Conservation (phyloP, 2,329 filamentous ascomycete genomes). For the Tolypocladium guangdongense region DNA sequence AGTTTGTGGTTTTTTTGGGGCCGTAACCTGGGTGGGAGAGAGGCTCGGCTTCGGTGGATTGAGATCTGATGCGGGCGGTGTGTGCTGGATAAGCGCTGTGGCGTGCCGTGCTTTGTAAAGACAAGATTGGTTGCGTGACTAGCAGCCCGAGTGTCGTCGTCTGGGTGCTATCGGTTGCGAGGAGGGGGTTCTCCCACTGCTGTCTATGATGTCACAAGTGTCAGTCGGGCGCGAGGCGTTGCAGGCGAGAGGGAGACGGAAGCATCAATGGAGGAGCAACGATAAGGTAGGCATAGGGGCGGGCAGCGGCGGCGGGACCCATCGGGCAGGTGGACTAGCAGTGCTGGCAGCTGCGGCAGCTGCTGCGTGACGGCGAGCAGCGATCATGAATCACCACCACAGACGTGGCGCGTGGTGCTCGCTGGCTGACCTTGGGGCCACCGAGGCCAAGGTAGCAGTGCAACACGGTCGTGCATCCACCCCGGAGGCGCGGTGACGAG, state of each 20-base stretch:
- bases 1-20: slow-evolving; percentile 46
- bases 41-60: neutral
- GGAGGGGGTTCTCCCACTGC: neutral
- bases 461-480: neutral
- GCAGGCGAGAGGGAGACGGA: neutral
- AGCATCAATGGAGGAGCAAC: neutral
- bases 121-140: neutral
- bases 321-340: neutral
- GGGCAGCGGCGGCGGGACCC: neutral
- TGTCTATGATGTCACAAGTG: neutral
- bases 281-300: neutral
- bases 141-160: too few species aligned
- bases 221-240: neutral
- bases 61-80: neutral
- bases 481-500: neutral
- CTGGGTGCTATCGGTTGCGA: neutral
- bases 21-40: neutral
- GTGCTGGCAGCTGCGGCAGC: neutral
- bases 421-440: neutral
- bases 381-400: neutral
- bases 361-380: neutral
- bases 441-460: neutral
- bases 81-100: neutral
- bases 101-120: neutral
- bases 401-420: neutral